Conservation (phyloP, 2,329 filamentous ascomycete species). For the Aspergillus pseudoglaucus region DNA sequence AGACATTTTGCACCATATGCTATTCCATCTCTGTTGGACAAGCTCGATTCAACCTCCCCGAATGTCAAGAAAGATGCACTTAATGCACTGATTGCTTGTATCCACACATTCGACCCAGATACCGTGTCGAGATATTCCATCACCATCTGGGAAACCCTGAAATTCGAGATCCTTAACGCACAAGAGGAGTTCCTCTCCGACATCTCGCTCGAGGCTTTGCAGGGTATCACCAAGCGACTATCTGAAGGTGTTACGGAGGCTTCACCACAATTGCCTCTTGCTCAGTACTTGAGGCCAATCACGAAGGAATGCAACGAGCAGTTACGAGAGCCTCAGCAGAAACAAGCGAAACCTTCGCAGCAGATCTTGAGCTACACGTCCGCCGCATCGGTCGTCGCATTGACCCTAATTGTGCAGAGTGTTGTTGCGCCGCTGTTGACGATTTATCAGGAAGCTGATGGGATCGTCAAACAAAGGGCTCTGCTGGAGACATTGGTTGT, state of each 20-base stretch:
- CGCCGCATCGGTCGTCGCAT: conserved; percentile 49
- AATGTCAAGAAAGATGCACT: conserved; percentile 65
- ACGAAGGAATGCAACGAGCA: conserved; percentile 63
- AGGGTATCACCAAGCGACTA: conserved; percentile 50
- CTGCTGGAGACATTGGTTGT: conserved; percentile 56
- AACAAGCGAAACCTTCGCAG: conserved; percentile 59
- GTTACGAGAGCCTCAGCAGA: conserved; percentile 61
- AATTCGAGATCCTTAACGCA: conserved; percentile 62
- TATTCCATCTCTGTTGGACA: conserved; percentile 62
- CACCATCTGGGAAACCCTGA: conserved; percentile 61
- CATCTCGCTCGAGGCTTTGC: conserved; percentile 51
- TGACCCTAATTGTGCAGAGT: conserved; percentile 50
- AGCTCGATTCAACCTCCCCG: conserved; percentile 61
- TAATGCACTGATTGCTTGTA: conserved; percentile 55
- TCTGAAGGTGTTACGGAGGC: conserved; percentile 37
- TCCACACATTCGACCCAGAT: conserved; percentile 52
- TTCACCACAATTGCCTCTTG: conserved; percentile 40
- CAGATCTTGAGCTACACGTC: conserved; percentile 54
- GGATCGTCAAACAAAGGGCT: conserved; percentile 56
- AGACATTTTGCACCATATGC: conserved; percentile 59
- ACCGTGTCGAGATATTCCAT: conserved; percentile 58
- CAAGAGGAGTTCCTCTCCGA: conserved; percentile 61
- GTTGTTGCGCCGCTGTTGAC: conserved; percentile 53
- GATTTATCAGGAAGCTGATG: conserved; percentile 55
- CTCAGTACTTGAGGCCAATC: conserved; percentile 53